Evolutionary conservation across 495 filamentous ascomycete species (phyloP).

Genomic region (Penicillium salamii): DNA sequence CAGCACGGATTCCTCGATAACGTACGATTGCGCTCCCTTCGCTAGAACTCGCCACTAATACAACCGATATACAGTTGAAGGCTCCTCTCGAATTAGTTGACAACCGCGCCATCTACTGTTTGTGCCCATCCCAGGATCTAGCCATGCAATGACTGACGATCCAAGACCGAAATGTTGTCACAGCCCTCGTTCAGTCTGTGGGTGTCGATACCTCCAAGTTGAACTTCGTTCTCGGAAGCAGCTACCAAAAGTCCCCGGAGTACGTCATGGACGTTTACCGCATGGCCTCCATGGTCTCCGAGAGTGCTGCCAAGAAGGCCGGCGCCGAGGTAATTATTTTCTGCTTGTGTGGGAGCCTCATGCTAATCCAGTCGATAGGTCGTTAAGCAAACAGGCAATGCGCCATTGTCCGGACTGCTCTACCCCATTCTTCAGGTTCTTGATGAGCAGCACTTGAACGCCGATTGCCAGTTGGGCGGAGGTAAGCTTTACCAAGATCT

Average conservation of each 20-base stretch:
- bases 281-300: constrained; percentile 38
- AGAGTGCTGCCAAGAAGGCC: constrained; percentile 51
- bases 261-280: constrained; percentile 45
- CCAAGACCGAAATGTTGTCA: constrained; percentile 56
- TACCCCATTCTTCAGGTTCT: constrained; percentile 80
- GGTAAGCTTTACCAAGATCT: constrained; percentile 32
- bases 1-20: constrained; percentile 48
- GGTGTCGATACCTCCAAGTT: constrained; percentile 75
- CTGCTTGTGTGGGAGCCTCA: constrained; percentile 58
- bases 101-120: constrained; percentile 65
- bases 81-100: constrained; percentile 87
- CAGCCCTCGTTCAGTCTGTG: constrained; percentile 62
- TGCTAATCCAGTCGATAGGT: constrained; percentile 77
- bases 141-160: no score
- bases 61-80: constrained; percentile 58
- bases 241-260: constrained; percentile 61
- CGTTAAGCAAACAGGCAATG: constrained; percentile 76
- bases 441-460: constrained; percentile 85
- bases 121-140: no score
- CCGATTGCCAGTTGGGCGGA: constrained; percentile 71
- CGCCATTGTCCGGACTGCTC: constrained; percentile 47
- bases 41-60: no score
- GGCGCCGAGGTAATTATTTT: constrained; percentile 24
- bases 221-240: constrained; percentile 78
- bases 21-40: constrained; percentile 4